A percentile compares a stretch with the other conserved stretches of the same genome.
These are phyloP conservation scores for Thelonectria olida DNA, from an alignment of 2,329 filamentous ascomycete species.

Conservation along the genomic window DNA sequence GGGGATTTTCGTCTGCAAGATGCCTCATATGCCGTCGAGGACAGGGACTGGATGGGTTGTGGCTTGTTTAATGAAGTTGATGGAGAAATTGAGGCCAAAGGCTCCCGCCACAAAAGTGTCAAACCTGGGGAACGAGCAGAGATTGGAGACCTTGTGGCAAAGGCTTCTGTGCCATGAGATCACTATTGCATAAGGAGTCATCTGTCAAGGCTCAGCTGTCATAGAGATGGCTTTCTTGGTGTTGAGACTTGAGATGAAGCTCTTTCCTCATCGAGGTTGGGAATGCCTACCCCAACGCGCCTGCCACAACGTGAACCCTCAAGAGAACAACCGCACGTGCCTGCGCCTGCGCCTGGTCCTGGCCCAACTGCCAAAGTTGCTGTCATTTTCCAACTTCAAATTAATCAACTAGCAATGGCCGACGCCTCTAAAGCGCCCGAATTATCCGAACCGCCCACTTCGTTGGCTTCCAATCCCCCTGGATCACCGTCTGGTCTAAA, in stretches of 20 bases:
- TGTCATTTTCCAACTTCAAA: not conserved
- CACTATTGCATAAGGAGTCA: too few relatives aligned
- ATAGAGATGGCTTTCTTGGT: not conserved
- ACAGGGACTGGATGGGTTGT: not conserved
- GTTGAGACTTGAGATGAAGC: not conserved
- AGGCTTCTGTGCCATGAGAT: too few relatives aligned
- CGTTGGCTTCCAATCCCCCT: not conserved
- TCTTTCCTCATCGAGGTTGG: slow-evolving; percentile 2
- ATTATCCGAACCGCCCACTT: slow-evolving; percentile 1
- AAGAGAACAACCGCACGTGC: not conserved
- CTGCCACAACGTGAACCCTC: not conserved
- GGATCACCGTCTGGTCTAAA: slow-evolving; percentile 1
- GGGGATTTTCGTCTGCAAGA: not conserved
- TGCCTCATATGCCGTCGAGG: not conserved
- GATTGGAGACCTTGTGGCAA: too few relatives aligned
- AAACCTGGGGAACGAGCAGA: not conserved
- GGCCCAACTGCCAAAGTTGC: too few relatives aligned
- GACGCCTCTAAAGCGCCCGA: not conserved
- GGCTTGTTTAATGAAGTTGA: too few relatives aligned
- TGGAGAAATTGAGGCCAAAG: not conserved
- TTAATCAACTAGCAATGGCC: not conserved
- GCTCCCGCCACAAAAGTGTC: not conserved
- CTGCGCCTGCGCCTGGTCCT: not conserved
- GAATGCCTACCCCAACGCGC: not conserved
- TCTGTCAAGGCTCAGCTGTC: not conserved